Percentiles rank a stretch among this genome's conserved stretches.
These are phyloP conservation scores for Neoboletus magnificus DNA, from an alignment of 768 basidiomycete species.

Conservation along the genomic window DNA sequence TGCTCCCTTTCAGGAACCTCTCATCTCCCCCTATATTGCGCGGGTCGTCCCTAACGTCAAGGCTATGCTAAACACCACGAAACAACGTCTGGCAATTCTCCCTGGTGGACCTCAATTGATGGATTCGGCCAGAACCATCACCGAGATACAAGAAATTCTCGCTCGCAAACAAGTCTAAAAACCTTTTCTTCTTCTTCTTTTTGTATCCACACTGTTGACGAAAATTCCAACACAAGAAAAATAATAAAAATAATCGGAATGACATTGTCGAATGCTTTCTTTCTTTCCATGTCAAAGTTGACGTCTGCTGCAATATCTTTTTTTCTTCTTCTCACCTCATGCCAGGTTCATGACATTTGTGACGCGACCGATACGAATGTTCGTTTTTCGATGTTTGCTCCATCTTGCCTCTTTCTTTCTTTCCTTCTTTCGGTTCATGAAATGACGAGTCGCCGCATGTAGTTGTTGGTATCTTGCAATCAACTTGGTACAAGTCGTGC, in stretches of 20 bases:
- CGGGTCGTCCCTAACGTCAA: slow-evolving; percentile 81
- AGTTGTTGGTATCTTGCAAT: slow-evolving; percentile 23
- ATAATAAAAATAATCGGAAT: background rate
- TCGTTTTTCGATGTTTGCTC: slow-evolving; percentile 7
- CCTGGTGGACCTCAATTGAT: slow-evolving; percentile 66
- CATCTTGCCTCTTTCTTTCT: background rate
- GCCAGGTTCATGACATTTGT: slow-evolving; percentile 25
- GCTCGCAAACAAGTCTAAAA: slow-evolving; percentile 37
- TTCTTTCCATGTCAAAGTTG: background rate
- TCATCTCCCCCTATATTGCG: slow-evolving; percentile 78
- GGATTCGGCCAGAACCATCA: slow-evolving; percentile 66
- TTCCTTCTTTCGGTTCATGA: background rate
- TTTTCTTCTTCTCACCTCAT: slow-evolving; percentile 12
- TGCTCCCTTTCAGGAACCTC: slow-evolving; percentile 53
- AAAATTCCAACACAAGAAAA: background rate
- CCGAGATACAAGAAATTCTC: slow-evolving; percentile 74
- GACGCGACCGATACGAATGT: slow-evolving; percentile 12
- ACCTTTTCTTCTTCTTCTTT: background rate
- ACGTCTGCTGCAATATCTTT: background rate
- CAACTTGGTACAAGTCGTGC: background rate
- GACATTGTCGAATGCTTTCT: background rate
- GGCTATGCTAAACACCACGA: slow-evolving; percentile 70
- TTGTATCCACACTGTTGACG: background rate
- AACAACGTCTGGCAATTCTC: slow-evolving; percentile 74
- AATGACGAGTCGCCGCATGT: slow-evolving; percentile 16